Base-by-base conservation (phyloP, 1,139 yeast species). In the Pichia sp. region DNA sequence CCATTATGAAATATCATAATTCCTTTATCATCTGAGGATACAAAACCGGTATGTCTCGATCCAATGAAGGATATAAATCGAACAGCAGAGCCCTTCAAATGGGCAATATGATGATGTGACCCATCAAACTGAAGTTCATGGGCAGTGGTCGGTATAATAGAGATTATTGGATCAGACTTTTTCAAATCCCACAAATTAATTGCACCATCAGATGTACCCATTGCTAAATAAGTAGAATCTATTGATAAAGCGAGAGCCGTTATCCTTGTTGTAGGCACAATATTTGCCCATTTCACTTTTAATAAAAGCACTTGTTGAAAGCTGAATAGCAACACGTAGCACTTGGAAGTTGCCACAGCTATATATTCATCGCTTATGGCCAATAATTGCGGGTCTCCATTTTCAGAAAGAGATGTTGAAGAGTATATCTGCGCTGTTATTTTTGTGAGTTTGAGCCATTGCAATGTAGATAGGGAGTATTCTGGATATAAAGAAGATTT, bases 1-100 rank as follows among this genome's bases (percentile, higher is more conserved):
- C 86, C 85, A 61, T 79, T 77, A 67, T 88, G 95, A 58, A 73
- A 76, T 53, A 83, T 73, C 12, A 84, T 74, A 61, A 79, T 70
- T 0, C 96, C 95, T 2, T 77, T 71, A 6, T 71, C 70, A 64
- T 88, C 93, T 2, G 80, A 73, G 7, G 87, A 78, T 3, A 86
- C 71, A 24, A 89, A 58, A 24, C 83, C 83, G 10, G 82, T 76
- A 57, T 79, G 84, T 59, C 84, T 75, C 38, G 75, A 74, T 2
- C 83, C 85, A 12, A 83, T 61, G 64, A 87, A 88, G 12, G 73
- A 70, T 1, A 87, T 58, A 30, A 78, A 78, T 8, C 73, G 69
- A 16, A 87, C 74, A 1, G 81, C 65, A 0, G 77, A 65, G 3
- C 76, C 76, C 6, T 64, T 63, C 8, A 80, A 55, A 68, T 87